A percentile compares a stretch with the other conserved stretches of the same genome.
phyloP scores from a whole-genome alignment of 1,284 basidiomycete genomes.

The Rhizopogon parksii region DNA sequence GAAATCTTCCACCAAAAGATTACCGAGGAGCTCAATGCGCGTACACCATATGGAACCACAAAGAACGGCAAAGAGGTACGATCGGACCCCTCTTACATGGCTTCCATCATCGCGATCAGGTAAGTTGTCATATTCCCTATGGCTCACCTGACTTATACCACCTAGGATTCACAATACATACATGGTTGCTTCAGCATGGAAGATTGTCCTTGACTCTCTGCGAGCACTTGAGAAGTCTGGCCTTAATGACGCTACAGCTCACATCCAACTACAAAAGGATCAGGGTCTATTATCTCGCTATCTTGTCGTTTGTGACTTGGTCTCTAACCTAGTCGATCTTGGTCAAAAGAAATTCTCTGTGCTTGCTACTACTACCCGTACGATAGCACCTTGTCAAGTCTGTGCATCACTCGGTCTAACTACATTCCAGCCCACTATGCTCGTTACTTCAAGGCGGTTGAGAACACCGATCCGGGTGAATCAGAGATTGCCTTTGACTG shows the following conservation, averaged over 20 bases:
- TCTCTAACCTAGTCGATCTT: conserved; percentile 49
- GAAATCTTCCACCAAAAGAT: conserved; percentile 52
- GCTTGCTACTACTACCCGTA: conserved; percentile 60
- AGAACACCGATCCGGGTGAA: conserved; percentile 35
- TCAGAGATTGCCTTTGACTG: conserved; percentile 55
- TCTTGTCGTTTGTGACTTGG: conserved; percentile 57
- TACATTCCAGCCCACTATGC: conserved; percentile 50
- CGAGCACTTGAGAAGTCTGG: conserved; percentile 46
- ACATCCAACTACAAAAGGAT: conserved; percentile 44
- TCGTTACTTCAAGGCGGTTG: conserved; percentile 52
- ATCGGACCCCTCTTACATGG: conserved; percentile 43
- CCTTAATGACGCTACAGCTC: conserved; percentile 45
- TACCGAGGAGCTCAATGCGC: conserved; percentile 45
- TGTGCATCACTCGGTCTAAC: conserved; percentile 11
- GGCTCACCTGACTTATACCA: conserved; percentile 2
- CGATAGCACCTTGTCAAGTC: conserved; percentile 17
- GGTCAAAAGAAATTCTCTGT: conserved; percentile 57
- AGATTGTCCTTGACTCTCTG: conserved; percentile 50
- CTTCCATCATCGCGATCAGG: conserved; percentile 54
- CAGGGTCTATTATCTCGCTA: conserved; percentile 48
- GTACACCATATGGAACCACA: conserved; percentile 28
- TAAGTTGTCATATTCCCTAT: conserved; percentile 24
- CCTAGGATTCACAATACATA: conserved; percentile 69
- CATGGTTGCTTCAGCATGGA: conserved; percentile 72
- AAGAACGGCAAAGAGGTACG: conserved; percentile 31